phyloP scores from a whole-genome alignment of 805 yeast species.

The Yarrowia divulgata region DNA sequence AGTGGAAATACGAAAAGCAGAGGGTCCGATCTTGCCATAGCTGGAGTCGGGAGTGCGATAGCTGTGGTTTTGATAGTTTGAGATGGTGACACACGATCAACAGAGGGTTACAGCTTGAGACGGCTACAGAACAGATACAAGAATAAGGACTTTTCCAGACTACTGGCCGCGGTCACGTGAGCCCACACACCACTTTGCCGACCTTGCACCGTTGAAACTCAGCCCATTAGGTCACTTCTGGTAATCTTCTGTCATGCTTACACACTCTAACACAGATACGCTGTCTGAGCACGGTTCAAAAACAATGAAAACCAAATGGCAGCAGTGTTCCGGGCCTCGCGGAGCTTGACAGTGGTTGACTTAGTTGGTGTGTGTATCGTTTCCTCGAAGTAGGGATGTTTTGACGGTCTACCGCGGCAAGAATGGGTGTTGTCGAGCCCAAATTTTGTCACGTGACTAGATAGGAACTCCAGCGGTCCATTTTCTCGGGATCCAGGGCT shows the following conservation, averaged over 20 bases:
- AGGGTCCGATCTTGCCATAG: too few species aligned
- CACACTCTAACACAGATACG: neutral
- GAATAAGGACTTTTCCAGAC: neutral
- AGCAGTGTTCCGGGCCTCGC: neutral
- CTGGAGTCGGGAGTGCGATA: too few species aligned
- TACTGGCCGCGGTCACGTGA: neutral
- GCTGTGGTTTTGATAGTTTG: too few species aligned
- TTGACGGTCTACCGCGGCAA: too few species aligned
- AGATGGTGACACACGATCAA: too few species aligned
- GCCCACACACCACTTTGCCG: neutral
- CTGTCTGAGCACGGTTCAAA: neutral
- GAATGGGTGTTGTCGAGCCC: too few species aligned
- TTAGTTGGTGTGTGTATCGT: neutral
- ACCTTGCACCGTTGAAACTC: neutral
- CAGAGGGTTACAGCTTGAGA: too few species aligned
- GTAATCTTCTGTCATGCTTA: too few species aligned
- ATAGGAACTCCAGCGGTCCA: too few species aligned
- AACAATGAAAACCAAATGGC: neutral
- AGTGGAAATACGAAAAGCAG: neutral
- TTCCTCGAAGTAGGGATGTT: neutral
- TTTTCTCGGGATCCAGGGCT: too few species aligned
- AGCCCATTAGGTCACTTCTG: neutral
- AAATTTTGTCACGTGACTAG: too few species aligned
- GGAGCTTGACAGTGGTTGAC: neutral
- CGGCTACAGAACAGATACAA: too few species aligned